These are phyloP conservation scores for Zoysia pacifica DNA, from an alignment of 176 grass and related monocot species.

Conservation along the genomic window DNA sequence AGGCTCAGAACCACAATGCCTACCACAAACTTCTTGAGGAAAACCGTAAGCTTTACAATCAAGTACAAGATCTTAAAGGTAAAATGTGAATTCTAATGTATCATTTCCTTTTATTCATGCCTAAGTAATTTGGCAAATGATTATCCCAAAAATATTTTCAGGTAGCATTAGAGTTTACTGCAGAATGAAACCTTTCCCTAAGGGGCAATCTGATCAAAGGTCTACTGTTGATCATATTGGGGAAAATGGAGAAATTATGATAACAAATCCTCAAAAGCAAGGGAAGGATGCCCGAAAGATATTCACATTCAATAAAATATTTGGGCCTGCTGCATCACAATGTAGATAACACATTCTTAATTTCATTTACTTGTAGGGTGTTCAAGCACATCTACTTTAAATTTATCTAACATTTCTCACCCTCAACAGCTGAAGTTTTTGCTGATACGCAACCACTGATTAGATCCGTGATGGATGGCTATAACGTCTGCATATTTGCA, in stretches of 20 bases:
- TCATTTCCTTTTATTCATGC: constrained; percentile 10
- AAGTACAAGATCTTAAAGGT: constrained; percentile 96
- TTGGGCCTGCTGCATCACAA: constrained; percentile 63
- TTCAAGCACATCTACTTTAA: neutral
- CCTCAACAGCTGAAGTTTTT: constrained; percentile 66
- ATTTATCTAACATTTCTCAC: constrained; percentile 14
- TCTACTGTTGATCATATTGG: constrained; percentile 76
- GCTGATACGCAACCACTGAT: constrained; percentile 74
- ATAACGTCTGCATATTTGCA: constrained; percentile 90
- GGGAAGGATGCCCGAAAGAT: constrained; percentile 70
- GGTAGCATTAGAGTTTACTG: constrained; percentile 86
- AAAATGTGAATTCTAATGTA: constrained; percentile 11
- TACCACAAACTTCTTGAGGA: constrained; percentile 73
- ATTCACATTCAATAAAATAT: constrained; percentile 85
- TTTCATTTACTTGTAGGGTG: constrained; percentile 29
- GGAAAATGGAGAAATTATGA: constrained; percentile 70
- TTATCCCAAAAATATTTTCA: constrained; percentile 30
- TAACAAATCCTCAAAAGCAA: constrained; percentile 68
- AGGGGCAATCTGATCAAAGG: constrained; percentile 49
- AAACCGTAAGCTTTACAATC: constrained; percentile 81
- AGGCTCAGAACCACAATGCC: constrained; percentile 57
- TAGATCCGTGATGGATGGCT: constrained; percentile 87
- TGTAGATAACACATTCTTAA: constrained; percentile 42
- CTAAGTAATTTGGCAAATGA: constrained; percentile 11
- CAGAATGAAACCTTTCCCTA: constrained; percentile 73